Base-by-base conservation (phyloP, 192 early-diverging fungal species). In the Chytriomyces sp. region DNA sequence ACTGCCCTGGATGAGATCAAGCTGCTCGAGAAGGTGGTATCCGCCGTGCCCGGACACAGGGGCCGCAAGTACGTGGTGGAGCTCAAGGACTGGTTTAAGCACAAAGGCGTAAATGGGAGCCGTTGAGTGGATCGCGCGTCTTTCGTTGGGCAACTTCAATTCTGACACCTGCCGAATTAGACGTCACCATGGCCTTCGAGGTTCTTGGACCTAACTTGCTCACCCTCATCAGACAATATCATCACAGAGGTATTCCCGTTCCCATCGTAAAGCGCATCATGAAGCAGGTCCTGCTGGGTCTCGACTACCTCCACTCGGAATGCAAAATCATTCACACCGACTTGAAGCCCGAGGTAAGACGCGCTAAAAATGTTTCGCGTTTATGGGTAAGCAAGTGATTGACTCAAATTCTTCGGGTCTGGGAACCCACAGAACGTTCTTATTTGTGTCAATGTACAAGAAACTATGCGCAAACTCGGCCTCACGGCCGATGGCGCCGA, bases 311-410 rank as follows among this genome's bases (percentile, higher is more conserved):
- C 74, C 97, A 99, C 79, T 82, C 89, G 2, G 89, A 92, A 52
- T 99, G 97, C 81, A 88, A 89, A 34, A 95, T 99, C 68, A 97
- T 99, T 61, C 97, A 99, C 81, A 99, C 97, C 0, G 97, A 99
- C 78, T 77, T 99, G 41, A 99, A 99, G 72, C 97, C 96, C 10
- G 97, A 99, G 81, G 80, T 83, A 34, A 22, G n/a, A n/a, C n/a
- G n/a, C n/a, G n/a, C n/a, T n/a, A 7, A 12, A 30, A 19, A 8
- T 5, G 56, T 39, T 22, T 1, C 32, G 58, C 33, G 8, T 12
- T 67, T 32, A 52, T 5, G n/a, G 5, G 39, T 52, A n/a, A n/a
- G n/a, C n/a, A n/a, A 4, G n/a, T 30, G 5, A n/a, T n/a, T n/a
- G n/a, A n/a, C n/a, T n/a, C n/a, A n/a, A n/a, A n/a, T n/a, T n/a